phyloP scores from a whole-genome alignment of 2,329 filamentous ascomycete genomes.

The Neospermospora avenae region DNA sequence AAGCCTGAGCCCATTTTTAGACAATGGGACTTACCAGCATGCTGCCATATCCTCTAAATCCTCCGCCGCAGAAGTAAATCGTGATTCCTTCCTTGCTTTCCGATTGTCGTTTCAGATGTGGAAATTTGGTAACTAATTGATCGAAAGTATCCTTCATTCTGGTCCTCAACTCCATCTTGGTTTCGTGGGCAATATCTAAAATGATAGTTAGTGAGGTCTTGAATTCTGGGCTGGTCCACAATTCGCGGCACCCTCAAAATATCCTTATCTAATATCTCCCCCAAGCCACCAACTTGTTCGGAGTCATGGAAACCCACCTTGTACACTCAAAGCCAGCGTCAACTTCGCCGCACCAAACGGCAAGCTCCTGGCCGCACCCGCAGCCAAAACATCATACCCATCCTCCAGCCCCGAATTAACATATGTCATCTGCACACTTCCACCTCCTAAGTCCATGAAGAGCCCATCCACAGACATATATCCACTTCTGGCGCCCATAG shows the following conservation, averaged over 20 bases:
- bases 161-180: slow-evolving; percentile 44
- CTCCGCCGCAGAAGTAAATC: slow-evolving; percentile 84
- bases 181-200: slow-evolving; percentile 41
- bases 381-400: slow-evolving; percentile 52
- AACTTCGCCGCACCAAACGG: slow-evolving; percentile 60
- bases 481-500: slow-evolving; percentile 73
- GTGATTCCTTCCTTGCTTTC: slow-evolving; percentile 50
- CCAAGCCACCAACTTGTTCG: too few species aligned
- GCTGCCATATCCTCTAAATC: slow-evolving; percentile 87
- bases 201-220: neutral
- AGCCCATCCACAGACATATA: slow-evolving; percentile 58
- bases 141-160: slow-evolving; percentile 60
- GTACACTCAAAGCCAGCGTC: slow-evolving; percentile 45
- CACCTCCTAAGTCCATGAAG: slow-evolving; percentile 70
- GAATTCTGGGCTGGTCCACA: neutral
- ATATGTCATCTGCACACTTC: slow-evolving; percentile 67
- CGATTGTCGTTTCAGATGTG: slow-evolving; percentile 47
- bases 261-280: too few species aligned
- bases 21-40: slow-evolving; percentile 40
- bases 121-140: slow-evolving; percentile 47
- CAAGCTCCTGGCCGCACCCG: slow-evolving; percentile 53
- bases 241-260: too few species aligned
- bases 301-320: neutral
- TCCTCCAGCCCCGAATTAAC: slow-evolving; percentile 45
- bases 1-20: neutral